Evolutionary conservation across 1,284 basidiomycete species (phyloP).

Genomic region (Apiotrichum montevideense): DNA sequence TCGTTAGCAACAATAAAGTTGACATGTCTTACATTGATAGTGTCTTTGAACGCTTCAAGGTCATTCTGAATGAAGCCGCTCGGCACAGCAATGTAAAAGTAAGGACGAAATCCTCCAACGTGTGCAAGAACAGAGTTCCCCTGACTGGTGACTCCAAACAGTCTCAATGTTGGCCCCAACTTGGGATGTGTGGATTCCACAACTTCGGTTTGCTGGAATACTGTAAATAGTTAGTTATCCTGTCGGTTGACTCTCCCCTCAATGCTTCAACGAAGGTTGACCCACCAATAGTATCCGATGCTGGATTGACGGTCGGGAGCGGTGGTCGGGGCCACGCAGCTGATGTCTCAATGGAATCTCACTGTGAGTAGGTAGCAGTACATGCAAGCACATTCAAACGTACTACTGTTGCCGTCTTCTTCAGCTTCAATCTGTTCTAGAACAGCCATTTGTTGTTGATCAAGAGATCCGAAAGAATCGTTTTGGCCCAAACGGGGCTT

Average conservation of each 20-base stretch:
- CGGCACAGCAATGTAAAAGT: constrained; percentile 82
- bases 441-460: constrained; percentile 63
- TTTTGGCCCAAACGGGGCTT: constrained; percentile 28
- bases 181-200: constrained; percentile 62
- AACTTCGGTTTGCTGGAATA: constrained; percentile 91
- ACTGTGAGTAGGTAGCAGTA: constrained; percentile 9
- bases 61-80: constrained; percentile 70
- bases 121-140: constrained; percentile 83
- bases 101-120: constrained; percentile 75
- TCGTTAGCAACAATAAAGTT: not conserved
- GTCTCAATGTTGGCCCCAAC: constrained; percentile 56
- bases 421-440: constrained; percentile 68
- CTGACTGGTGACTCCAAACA: constrained; percentile 81
- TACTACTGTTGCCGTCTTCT: constrained; percentile 49
- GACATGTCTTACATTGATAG: constrained; percentile 63
- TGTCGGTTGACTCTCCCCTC: not conserved
- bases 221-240: constrained; percentile 6
- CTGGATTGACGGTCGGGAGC: constrained; percentile 55
- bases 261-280: not conserved
- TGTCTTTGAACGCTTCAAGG: constrained; percentile 57
- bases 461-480: constrained; percentile 24
- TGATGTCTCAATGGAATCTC: constrained; percentile 47
- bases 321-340: constrained; percentile 70
- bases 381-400: constrained; percentile 23
- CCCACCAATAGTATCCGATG: constrained; percentile 59